Evolutionary conservation across 2,329 filamentous ascomycete genomes (phyloP).

Genomic region (Teratosphaeriaceae sp.): DNA sequence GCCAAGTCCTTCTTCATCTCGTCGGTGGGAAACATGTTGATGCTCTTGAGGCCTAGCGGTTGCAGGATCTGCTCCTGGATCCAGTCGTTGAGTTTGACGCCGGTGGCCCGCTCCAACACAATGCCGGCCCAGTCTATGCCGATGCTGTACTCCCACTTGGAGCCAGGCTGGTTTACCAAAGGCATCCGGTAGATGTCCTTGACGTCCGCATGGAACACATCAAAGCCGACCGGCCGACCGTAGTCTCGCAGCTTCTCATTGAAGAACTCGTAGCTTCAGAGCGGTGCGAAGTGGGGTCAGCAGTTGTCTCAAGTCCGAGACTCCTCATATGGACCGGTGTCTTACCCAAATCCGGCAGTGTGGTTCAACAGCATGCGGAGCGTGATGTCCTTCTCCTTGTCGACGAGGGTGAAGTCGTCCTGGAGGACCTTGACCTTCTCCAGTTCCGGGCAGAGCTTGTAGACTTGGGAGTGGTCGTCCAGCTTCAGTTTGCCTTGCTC

Average conservation of each 20-base stretch:
- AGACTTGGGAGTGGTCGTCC: slow-evolving; percentile 35
- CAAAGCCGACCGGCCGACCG: slow-evolving; percentile 44
- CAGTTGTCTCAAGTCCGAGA: not conserved
- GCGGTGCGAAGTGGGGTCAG: too few relatives aligned
- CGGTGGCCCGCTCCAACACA: slow-evolving; percentile 39
- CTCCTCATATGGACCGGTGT: too few relatives aligned
- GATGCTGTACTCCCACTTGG: slow-evolving; percentile 51
- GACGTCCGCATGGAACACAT: slow-evolving; percentile 52
- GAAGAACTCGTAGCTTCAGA: slow-evolving; percentile 44
- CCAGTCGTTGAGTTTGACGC: slow-evolving; percentile 38
- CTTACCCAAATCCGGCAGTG: slow-evolving; percentile 46
- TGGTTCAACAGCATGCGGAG: slow-evolving; percentile 46
- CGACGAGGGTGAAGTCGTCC: slow-evolving; percentile 33
- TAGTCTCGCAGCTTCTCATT: slow-evolving; percentile 37
- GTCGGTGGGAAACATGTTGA: slow-evolving; percentile 51
- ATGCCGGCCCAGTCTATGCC: slow-evolving; percentile 47
- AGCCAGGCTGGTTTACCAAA: slow-evolving; percentile 57
- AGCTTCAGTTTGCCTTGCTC: slow-evolving; percentile 37
- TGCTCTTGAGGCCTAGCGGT: slow-evolving; percentile 42
- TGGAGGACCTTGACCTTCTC: slow-evolving; percentile 36
- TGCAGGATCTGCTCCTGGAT: slow-evolving; percentile 41
- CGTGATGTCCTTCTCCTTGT: slow-evolving; percentile 42
- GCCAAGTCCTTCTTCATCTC: slow-evolving; percentile 51
- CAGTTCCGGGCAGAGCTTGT: slow-evolving; percentile 39
- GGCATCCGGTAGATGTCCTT: slow-evolving; percentile 46